Percentiles rank a stretch among this genome's conserved stretches.
Evolutionary conservation across 331 rosid genomes (phyloP).

Genomic region (Pyracantha coccinea): DNA sequence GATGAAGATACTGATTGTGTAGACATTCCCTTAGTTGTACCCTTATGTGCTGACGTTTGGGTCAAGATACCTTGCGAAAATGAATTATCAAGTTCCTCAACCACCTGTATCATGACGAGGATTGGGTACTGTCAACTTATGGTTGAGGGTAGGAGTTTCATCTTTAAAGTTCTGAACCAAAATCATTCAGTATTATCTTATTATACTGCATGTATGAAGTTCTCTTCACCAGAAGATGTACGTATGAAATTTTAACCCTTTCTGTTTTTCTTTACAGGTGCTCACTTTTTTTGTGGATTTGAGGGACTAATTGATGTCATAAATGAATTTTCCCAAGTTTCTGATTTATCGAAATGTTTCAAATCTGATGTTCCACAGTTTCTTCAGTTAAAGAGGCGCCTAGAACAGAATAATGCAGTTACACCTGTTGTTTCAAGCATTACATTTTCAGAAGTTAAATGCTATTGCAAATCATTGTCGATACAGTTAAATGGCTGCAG

Average conservation of each 20-base stretch:
- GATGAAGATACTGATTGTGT: conserved; percentile 29
- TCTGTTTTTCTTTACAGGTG: conserved; percentile 35
- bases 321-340: conserved; percentile 43
- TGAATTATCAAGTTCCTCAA: conserved; percentile 27
- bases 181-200: conserved; percentile 6
- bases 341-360: conserved; percentile 55
- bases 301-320: conserved; percentile 50
- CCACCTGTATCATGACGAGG: conserved; percentile 45
- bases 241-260: background rate
- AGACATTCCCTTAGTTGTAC: conserved; percentile 39
- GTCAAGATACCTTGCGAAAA: conserved; percentile 56
- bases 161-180: conserved; percentile 12
- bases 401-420: conserved; percentile 27
- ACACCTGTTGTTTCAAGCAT: conserved; percentile 23
- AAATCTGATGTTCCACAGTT: conserved; percentile 74
- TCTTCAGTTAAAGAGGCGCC: conserved; percentile 41
- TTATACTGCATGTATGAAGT: conserved; percentile 6
- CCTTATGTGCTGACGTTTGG: conserved; percentile 76
- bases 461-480: conserved; percentile 36
- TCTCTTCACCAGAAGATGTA: background rate
- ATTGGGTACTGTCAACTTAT: conserved; percentile 54
- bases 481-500: conserved; percentile 34
- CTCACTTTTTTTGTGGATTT: conserved; percentile 45
- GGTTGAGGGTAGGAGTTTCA: conserved; percentile 51
- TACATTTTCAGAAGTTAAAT: conserved; percentile 48